phyloP scores from a whole-genome alignment of 768 basidiomycete species.

The Botryobasidium botryosum region DNA sequence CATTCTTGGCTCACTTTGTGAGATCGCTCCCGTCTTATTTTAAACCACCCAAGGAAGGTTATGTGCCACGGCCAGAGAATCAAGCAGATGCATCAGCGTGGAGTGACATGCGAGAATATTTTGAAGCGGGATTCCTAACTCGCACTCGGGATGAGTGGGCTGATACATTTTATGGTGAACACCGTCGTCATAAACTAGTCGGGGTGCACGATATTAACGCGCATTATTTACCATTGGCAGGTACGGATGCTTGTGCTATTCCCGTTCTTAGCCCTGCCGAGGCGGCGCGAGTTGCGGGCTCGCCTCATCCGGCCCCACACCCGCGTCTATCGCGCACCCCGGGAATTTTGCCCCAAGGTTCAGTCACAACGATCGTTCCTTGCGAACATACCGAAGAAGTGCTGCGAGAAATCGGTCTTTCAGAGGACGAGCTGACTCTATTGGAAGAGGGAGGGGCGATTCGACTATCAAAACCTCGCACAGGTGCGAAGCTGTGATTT shows the following conservation, averaged over 20 bases:
- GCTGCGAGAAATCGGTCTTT: slow-evolving; percentile 28
- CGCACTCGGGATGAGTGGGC: slow-evolving; percentile 55
- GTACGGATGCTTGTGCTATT: slow-evolving; percentile 51
- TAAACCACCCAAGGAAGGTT: slow-evolving; percentile 18
- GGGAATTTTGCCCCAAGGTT: slow-evolving; percentile 11
- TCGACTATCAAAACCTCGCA: no score
- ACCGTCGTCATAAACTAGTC: neutral
- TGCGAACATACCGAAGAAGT: slow-evolving; percentile 40
- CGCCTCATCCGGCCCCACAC: slow-evolving; percentile 33
- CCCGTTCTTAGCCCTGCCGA: slow-evolving; percentile 51
- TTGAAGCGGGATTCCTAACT: slow-evolving; percentile 45
- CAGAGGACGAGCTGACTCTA: neutral
- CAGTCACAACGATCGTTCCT: slow-evolving; percentile 21
- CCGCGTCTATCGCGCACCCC: slow-evolving; percentile 28
- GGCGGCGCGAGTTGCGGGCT: slow-evolving; percentile 35
- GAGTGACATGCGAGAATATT: slow-evolving; percentile 37
- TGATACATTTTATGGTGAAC: slow-evolving; percentile 44
- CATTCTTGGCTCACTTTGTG: slow-evolving; percentile 40
- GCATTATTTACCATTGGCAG: slow-evolving; percentile 21
- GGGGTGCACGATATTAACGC: neutral
- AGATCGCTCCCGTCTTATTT: slow-evolving; percentile 31
- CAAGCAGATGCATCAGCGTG: slow-evolving; percentile 36
- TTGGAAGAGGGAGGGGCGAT: no score
- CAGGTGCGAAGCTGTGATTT: no score
- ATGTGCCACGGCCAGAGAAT: slow-evolving; percentile 31